Conservation (phyloP, 139 green algal genomes). For the Raphidocelis subcapitata region DNA sequence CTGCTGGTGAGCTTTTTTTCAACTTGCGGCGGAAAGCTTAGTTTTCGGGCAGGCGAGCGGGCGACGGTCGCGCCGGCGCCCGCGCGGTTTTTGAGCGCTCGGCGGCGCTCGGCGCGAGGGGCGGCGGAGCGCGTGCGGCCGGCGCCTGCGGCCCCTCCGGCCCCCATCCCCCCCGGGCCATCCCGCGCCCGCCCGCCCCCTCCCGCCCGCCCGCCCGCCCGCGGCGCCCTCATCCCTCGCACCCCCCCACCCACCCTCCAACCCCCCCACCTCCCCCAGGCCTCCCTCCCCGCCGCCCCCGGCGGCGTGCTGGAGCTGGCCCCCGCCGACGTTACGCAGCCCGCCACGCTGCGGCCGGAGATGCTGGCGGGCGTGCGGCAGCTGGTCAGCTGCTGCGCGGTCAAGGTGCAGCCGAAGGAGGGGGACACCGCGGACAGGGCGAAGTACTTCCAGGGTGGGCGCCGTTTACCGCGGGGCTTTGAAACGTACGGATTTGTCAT, state of each 20-base stretch:
- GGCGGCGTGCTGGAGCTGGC: constrained; percentile 73
- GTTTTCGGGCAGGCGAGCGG: not conserved
- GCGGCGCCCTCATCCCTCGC: not conserved
- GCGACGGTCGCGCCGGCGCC: not conserved
- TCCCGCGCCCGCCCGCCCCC: too few species aligned
- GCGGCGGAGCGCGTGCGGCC: too few species aligned
- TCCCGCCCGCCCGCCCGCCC: not conserved
- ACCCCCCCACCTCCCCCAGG: not conserved
- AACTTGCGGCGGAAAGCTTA: too few species aligned
- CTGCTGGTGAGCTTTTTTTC: constrained; percentile 72
- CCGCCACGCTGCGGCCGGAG: constrained; percentile 68
- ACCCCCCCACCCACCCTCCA: too few species aligned
- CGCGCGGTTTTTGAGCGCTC: too few species aligned
- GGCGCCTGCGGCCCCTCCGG: too few species aligned
- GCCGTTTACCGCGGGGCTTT: too few species aligned
- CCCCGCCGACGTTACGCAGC: constrained; percentile 77
- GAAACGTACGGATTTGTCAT: too few species aligned
- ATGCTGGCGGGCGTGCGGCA: constrained; percentile 66
- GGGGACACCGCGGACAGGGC: constrained; percentile 70
- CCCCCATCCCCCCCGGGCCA: too few species aligned
- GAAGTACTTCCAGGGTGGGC: constrained; percentile 85
- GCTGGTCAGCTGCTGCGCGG: constrained; percentile 71
- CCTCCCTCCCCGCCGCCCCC: constrained; percentile 23
- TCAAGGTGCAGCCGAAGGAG: constrained; percentile 85
- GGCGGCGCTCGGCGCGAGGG: too few species aligned